Conservation (phyloP, 2,329 filamentous ascomycete species). For the Magnaporthiopsis rhizophila region DNA sequence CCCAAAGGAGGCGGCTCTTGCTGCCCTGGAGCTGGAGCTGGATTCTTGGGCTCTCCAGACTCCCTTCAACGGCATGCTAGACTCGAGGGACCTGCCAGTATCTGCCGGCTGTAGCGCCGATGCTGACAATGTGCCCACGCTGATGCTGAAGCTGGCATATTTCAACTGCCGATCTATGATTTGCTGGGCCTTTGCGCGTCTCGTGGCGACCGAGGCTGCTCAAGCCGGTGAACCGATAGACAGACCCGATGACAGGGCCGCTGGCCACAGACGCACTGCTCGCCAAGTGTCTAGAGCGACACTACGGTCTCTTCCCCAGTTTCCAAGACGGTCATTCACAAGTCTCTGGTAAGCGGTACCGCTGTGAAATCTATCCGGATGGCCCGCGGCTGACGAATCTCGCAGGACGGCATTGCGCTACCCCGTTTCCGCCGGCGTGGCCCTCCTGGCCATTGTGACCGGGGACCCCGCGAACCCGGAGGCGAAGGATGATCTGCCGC, state of each 20-base stretch:
- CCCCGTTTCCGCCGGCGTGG: constrained; percentile 9
- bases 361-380: neutral
- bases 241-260: neutral
- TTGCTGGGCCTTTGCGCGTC: constrained; percentile 8
- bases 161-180: constrained; percentile 6
- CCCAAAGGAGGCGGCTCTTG: neutral
- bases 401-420: constrained; percentile 4
- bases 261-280: neutral
- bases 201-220: neutral
- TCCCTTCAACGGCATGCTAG: neutral
- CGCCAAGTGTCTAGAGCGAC: neutral
- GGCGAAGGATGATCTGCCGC: neutral
- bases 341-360: neutral
- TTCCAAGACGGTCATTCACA: neutral
- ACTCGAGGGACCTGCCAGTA: neutral
- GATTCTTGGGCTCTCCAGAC: neutral
- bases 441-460: constrained; percentile 8
- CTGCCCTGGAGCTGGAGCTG: constrained; percentile 1
- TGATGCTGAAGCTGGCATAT: constrained; percentile 8
- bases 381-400: neutral
- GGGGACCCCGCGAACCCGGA: constrained; percentile 8
- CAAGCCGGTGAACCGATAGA: neutral
- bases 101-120: neutral
- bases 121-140: neutral
- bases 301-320: neutral